Evolutionary conservation across 805 yeast species (phyloP), one percentile per base, ranked within the genome.

Genomic region (Danielozyma ontarioensis): DNA sequence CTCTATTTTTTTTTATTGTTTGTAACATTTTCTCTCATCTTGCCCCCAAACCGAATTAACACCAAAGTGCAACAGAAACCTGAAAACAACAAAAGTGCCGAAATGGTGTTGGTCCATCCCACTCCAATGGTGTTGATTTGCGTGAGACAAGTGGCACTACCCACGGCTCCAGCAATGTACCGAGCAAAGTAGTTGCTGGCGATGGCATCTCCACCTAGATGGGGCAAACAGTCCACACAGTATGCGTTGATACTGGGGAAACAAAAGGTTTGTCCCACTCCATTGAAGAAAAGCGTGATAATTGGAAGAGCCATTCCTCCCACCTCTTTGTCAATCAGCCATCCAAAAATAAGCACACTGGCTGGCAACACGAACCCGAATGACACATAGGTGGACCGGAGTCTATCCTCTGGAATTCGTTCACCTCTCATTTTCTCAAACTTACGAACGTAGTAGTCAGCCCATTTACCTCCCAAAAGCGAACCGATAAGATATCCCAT

Each of bases 231-330:
- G 43, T 76, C 83, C 17, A 75, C 74, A 53, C 80, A 74, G 45
- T 76, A 76, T 2, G 80, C 67, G 42, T 76, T 76, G 25, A 72
- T 46, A 13, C 72, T 63, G 1, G 81, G 78, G 44, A 73, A 76
- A 7, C 64, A 49, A 17, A 68, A 54, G 0, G 79, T 72, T 46
- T 76, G 81, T 0, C 70, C 72, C 30, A 72, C 36, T 0, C 77
- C 81, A 29, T 62, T 57, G 15, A 65, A 17, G 39, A 74, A 74
- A 65, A 76, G 53, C 36, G 64, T 55, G 1, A 75, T 57, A 6
- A 75, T 62, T 1, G 81, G 80, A 2, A 76, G 53, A 0, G 76
- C 73, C 62, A 69, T 66, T 1, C 81, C 80, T 13, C 80, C 81
- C 33, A 61, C 63, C 32, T 63, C 56, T 35, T 64, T 57, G 33